These are phyloP conservation scores for Diaporthe sp. DNA, from an alignment of 2,329 filamentous ascomycete genomes.

Conservation along the genomic window DNA sequence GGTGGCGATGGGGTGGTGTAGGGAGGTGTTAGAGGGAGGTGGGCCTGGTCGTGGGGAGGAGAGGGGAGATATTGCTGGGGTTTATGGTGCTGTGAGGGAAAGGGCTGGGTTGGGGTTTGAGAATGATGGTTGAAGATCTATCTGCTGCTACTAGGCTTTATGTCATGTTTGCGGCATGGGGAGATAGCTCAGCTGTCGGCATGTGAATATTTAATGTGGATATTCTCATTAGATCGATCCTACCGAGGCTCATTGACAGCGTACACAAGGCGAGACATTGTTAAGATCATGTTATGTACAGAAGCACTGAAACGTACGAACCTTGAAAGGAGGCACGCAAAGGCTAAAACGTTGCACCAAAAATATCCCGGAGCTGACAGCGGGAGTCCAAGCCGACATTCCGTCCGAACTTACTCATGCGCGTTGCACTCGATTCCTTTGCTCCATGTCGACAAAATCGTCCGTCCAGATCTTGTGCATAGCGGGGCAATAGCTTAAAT, in stretches of 20 bases:
- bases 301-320: not conserved
- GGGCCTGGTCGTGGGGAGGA: not conserved
- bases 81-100: conserved; percentile 20
- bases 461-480: too few relatives aligned
- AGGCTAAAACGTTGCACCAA: not conserved
- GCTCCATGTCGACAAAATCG: not conserved
- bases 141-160: too few relatives aligned
- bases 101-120: conserved; percentile 17
- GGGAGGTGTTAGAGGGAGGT: not conserved
- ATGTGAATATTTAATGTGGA: not conserved
- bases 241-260: not conserved
- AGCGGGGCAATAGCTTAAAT: not conserved
- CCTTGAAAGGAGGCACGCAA: not conserved
- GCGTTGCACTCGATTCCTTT: not conserved
- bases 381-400: not conserved
- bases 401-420: not conserved
- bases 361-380: not conserved
- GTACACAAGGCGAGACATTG: not conserved
- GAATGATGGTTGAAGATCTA: not conserved
- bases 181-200: too few relatives aligned
- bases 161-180: not conserved
- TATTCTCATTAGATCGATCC: not conserved
- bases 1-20: not conserved
- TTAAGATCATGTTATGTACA: not conserved
- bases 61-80: conserved; percentile 13